phyloP scores from a whole-genome alignment of 2,329 filamentous ascomycete genomes.

The Stemphylium lycopersici region DNA sequence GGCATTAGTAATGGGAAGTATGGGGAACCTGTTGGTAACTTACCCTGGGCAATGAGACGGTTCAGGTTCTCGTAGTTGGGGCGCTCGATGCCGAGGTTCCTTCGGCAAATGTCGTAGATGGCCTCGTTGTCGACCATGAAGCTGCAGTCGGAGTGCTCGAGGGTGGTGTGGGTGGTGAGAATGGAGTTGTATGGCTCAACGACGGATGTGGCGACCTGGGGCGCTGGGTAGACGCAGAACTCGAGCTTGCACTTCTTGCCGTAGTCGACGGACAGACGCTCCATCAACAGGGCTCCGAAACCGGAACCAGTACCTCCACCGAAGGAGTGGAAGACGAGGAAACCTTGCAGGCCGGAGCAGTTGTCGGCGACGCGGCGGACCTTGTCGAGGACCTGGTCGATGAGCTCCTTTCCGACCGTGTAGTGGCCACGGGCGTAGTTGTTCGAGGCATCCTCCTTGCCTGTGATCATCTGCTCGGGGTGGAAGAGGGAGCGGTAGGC shows the following conservation, averaged over 20 bases:
- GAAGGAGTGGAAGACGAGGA: slow-evolving; percentile 99
- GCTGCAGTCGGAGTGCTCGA: slow-evolving; percentile 99
- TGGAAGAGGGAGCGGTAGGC: slow-evolving; percentile 97
- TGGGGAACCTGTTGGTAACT: slow-evolving; percentile 14
- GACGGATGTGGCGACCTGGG: slow-evolving; percentile 94
- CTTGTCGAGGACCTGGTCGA: slow-evolving; percentile 97
- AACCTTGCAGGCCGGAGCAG: slow-evolving; percentile 97
- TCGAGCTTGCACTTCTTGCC: slow-evolving; percentile 99
- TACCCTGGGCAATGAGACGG: slow-evolving; percentile 96
- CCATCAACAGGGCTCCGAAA: slow-evolving; percentile 98
- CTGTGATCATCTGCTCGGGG: slow-evolving; percentile 99
- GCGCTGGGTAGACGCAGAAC: slow-evolving; percentile 98
- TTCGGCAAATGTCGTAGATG: slow-evolving; percentile 99
- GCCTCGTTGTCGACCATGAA: slow-evolving; percentile 99
- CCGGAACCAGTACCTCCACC: slow-evolving; percentile 98
- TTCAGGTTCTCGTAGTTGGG: slow-evolving; percentile 99
- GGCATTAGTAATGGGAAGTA: slow-evolving; percentile 5
- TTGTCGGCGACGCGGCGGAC: slow-evolving; percentile 94
- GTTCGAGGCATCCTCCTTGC: slow-evolving; percentile 99
- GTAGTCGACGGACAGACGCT: slow-evolving; percentile 98
- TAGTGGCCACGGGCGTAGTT: slow-evolving; percentile 99
- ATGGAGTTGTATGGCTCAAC: slow-evolving; percentile 99
- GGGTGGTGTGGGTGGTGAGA: slow-evolving; percentile 96
- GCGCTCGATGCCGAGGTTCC: slow-evolving; percentile 95
- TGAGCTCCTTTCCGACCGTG: slow-evolving; percentile 99